phyloP scores from a whole-genome alignment of 31 red algal genomes.

The Bonnemaisonia californica region DNA sequence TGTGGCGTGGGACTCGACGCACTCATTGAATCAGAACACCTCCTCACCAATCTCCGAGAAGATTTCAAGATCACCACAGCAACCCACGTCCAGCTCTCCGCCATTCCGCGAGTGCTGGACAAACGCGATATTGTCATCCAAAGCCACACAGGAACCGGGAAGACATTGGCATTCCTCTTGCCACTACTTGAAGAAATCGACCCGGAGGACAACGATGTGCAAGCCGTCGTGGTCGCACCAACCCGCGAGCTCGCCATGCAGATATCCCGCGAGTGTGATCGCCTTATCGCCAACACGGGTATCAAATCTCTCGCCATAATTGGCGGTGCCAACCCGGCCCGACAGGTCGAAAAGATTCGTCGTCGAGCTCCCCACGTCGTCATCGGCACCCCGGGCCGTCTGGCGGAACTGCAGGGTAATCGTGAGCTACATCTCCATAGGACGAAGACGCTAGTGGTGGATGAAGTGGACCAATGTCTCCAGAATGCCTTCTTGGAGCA shows the following conservation, averaged over 20 bases:
- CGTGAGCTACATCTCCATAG: conserved; percentile 35
- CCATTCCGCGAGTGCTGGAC: conserved; percentile 61
- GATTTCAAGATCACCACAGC: conserved; percentile 61
- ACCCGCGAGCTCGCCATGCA: conserved; percentile 90
- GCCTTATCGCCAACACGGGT: conserved; percentile 41
- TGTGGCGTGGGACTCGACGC: conserved; percentile 74
- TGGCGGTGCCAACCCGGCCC: conserved; percentile 77
- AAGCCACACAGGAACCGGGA: conserved; percentile 87
- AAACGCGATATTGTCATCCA: conserved; percentile 73
- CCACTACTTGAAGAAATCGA: conserved; percentile 69
- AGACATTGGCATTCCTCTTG: conserved; percentile 71
- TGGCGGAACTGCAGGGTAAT: conserved; percentile 70
- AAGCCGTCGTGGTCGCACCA: conserved; percentile 75
- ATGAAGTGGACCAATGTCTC: conserved; percentile 92
- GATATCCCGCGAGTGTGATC: conserved; percentile 59
- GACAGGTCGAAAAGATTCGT: conserved; percentile 80
- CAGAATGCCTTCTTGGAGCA: conserved; percentile 52
- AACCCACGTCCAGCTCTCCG: conserved; percentile 78
- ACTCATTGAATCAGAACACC: conserved; percentile 48
- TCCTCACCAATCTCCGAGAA: conserved; percentile 41
- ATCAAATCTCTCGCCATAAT: conserved; percentile 66
- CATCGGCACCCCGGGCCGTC: conserved; percentile 91
- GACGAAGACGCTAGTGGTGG: conserved; percentile 69
- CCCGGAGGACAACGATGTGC: neutral
- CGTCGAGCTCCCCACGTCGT: conserved; percentile 78